Conservation (phyloP, 1,284 basidiomycete species). For the Ganoderma boninense region DNA sequence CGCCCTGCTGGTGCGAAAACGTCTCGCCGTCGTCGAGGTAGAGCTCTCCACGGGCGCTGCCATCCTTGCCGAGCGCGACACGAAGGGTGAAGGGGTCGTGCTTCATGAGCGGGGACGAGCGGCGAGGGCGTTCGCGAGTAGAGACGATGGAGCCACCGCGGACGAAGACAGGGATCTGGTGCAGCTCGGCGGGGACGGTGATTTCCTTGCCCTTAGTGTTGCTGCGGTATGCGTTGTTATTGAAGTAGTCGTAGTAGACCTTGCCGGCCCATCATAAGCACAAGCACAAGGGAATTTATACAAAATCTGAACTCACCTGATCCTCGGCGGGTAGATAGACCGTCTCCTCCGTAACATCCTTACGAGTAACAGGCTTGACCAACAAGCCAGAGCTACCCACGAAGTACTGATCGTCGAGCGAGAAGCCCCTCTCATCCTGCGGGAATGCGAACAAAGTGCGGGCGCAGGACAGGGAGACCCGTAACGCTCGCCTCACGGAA, state of each 20-base stretch:
- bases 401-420: slow-evolving; percentile 95
- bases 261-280: slow-evolving; percentile 36
- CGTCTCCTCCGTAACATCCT: slow-evolving; percentile 74
- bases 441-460: slow-evolving; percentile 96
- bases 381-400: slow-evolving; percentile 90
- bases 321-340: slow-evolving; percentile 88
- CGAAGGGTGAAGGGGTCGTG: slow-evolving; percentile 94
- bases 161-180: slow-evolving; percentile 86
- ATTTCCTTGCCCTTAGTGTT: slow-evolving; percentile 69
- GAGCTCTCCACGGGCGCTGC: slow-evolving; percentile 81
- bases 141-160: slow-evolving; percentile 94
- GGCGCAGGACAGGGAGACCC: slow-evolving; percentile 87
- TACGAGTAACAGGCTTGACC: slow-evolving; percentile 89
- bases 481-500: slow-evolving; percentile 88
- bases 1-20: slow-evolving; percentile 80
- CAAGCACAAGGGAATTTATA: not conserved
- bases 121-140: slow-evolving; percentile 86
- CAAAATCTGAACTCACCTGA: slow-evolving; percentile 57
- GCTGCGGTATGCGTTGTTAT: slow-evolving; percentile 71
- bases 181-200: slow-evolving; percentile 80
- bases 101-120: slow-evolving; percentile 90
- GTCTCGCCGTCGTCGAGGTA: slow-evolving; percentile 97
- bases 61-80: slow-evolving; percentile 77
- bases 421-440: slow-evolving; percentile 84
- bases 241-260: slow-evolving; percentile 97